These are phyloP conservation scores for Blastomyces gilchristii DNA, from an alignment of 2,329 filamentous ascomycete genomes.

Conservation along the genomic window DNA sequence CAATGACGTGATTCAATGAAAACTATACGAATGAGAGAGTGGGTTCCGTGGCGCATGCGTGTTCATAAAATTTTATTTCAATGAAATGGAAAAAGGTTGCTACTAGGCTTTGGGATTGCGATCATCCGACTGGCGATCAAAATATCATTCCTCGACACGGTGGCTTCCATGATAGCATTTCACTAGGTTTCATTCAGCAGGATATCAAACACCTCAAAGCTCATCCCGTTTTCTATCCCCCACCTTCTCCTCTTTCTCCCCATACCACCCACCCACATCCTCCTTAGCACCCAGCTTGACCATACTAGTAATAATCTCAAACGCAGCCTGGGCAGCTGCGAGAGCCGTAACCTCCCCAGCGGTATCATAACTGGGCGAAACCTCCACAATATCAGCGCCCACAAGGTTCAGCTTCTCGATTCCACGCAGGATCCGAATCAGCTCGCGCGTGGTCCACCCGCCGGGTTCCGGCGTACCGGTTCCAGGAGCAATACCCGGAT, in stretches of 20 bases:
- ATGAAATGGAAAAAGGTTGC: too few relatives aligned
- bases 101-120: too few relatives aligned
- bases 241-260: constrained; percentile 19
- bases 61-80: too few relatives aligned
- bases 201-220: constrained; percentile 15
- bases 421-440: constrained; percentile 72
- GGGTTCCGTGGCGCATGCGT: too few relatives aligned
- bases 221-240: constrained; percentile 18
- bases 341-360: constrained; percentile 69
- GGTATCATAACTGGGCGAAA: constrained; percentile 75
- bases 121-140: too few relatives aligned
- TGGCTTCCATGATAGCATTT: too few relatives aligned
- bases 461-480: constrained; percentile 86
- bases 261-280: constrained; percentile 35
- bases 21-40: too few relatives aligned
- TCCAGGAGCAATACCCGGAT: constrained; percentile 59
- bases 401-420: constrained; percentile 74
- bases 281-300: constrained; percentile 35
- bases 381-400: constrained; percentile 83
- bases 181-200: too few relatives aligned
- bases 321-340: constrained; percentile 73
- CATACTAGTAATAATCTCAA: constrained; percentile 64
- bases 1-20: too few relatives aligned
- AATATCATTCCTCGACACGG: too few relatives aligned
- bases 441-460: constrained; percentile 80